phyloP scores from a whole-genome alignment of 768 basidiomycete species.

The Tulasnella sp. region DNA sequence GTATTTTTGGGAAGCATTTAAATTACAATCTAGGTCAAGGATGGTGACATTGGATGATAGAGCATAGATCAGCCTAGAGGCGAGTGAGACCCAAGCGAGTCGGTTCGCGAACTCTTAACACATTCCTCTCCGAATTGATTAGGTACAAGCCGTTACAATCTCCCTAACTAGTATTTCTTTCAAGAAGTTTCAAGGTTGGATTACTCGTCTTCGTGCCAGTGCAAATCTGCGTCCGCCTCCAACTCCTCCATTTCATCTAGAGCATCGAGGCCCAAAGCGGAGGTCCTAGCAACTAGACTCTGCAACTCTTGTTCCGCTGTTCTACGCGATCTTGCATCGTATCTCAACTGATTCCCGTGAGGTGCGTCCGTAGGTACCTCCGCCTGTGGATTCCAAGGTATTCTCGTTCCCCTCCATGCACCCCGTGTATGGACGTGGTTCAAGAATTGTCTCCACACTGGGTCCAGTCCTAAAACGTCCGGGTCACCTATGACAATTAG shows the following conservation, averaged over 20 bases:
- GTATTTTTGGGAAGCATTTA: too few species aligned
- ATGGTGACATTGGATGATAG: too few species aligned
- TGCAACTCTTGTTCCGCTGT: neutral
- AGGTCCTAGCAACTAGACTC: neutral
- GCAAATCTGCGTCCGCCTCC: conserved; percentile 40
- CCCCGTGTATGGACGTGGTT: conserved; percentile 50
- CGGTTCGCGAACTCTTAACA: too few species aligned
- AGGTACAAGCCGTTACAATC: too few species aligned
- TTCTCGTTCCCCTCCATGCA: conserved; percentile 50
- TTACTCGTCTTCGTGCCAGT: conserved; percentile 42
- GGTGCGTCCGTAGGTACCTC: neutral
- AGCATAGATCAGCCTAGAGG: too few species aligned
- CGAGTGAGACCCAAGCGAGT: too few species aligned
- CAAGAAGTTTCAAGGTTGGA: neutral
- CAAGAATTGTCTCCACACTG: conserved; percentile 57
- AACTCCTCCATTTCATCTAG: conserved; percentile 22
- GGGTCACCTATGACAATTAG: conserved; percentile 65
- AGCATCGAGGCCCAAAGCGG: conserved; percentile 11
- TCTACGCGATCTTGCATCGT: too few species aligned
- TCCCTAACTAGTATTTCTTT: too few species aligned
- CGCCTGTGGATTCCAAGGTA: conserved; percentile 17
- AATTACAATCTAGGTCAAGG: too few species aligned
- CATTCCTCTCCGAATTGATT: too few species aligned
- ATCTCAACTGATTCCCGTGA: neutral
- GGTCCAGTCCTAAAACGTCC: conserved; percentile 52